Evolutionary conservation across 2,329 filamentous ascomycete genomes (phyloP).

Genomic region (Aspergillus sp.): DNA sequence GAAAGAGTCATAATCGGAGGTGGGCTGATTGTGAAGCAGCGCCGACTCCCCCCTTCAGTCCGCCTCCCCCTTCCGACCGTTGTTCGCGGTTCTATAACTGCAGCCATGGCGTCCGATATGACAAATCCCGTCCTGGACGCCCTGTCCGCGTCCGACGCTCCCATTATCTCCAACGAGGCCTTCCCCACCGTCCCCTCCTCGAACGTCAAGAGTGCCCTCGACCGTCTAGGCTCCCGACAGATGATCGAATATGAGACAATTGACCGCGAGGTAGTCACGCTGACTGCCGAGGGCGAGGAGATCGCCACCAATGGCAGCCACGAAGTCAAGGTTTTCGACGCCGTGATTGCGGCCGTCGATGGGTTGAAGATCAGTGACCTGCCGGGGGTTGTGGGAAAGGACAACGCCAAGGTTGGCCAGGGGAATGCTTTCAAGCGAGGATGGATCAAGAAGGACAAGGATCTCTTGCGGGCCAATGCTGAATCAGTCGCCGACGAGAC

Average conservation of each 20-base stretch:
- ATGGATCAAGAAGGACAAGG: conserved; percentile 57
- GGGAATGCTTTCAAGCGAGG: conserved; percentile 80
- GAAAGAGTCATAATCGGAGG: conserved; percentile 27
- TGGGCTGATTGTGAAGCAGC: conserved; percentile 14
- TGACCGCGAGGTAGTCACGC: conserved; percentile 64
- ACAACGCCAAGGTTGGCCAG: conserved; percentile 60
- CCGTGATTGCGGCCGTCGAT: conserved; percentile 60
- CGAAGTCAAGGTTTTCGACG: conserved; percentile 73
- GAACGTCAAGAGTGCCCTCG: conserved; percentile 75
- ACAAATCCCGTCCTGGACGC: conserved; percentile 56
- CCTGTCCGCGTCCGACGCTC: conserved; percentile 50
- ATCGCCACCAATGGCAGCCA: conserved; percentile 69
- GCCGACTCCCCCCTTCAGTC: conserved; percentile 8
- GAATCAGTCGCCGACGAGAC: conserved; percentile 74
- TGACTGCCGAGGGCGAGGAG: conserved; percentile 65
- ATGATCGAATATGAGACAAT: conserved; percentile 83
- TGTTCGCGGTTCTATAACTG: conserved; percentile 17
- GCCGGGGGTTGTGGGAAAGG: conserved; percentile 38
- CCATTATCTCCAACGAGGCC: conserved; percentile 58
- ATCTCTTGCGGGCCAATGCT: conserved; percentile 46
- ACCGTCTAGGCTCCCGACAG: conserved; percentile 70
- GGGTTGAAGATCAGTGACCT: conserved; percentile 73
- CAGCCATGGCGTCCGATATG: conserved; percentile 46
- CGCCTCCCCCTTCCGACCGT: conserved; percentile 7
- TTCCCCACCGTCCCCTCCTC: conserved; percentile 59